Evolutionary conservation across 2,329 filamentous ascomycete species (phyloP).

Genomic region (Trichophyton benhamiae): DNA sequence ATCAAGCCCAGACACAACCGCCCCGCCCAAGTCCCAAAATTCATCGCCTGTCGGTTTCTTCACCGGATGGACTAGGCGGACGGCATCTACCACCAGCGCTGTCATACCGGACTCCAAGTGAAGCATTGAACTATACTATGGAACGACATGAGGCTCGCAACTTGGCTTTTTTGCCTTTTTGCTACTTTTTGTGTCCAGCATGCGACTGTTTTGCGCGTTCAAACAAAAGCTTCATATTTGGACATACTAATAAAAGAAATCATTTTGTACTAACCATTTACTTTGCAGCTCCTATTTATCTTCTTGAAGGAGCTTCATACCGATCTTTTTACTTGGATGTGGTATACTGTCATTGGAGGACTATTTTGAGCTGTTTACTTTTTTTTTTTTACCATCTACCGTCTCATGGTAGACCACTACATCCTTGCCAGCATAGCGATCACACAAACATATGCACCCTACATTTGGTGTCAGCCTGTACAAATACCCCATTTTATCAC

Average conservation of each 20-base stretch:
- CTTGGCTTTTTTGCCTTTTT: not conserved
- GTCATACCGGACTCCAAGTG: not conserved
- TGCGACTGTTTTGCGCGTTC: not conserved
- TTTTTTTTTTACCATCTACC: not conserved
- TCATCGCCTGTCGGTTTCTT: constrained; percentile 24
- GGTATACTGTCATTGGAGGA: not conserved
- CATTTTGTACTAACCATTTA: not conserved
- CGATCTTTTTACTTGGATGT: not conserved
- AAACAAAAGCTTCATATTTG: not conserved
- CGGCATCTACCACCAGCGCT: constrained; percentile 11
- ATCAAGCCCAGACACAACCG: constrained; percentile 17
- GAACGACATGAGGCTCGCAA: not conserved
- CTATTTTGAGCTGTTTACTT: not conserved
- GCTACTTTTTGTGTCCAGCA: too few species aligned
- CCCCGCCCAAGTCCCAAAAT: constrained; percentile 16
- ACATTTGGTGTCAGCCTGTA: not conserved
- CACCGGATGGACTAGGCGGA: constrained; percentile 28
- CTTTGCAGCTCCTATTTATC: not conserved
- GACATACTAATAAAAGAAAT: not conserved
- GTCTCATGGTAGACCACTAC: not conserved
- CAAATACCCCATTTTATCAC: not conserved
- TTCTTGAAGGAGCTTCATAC: not conserved
- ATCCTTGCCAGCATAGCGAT: constrained; percentile 2
- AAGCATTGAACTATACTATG: not conserved
- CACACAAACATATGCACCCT: not conserved